A percentile compares a stretch with the other conserved stretches of the same genome.
Evolutionary conservation across 1,139 yeast species (phyloP).

Genomic region (Scheffersomyces insectosa): DNA sequence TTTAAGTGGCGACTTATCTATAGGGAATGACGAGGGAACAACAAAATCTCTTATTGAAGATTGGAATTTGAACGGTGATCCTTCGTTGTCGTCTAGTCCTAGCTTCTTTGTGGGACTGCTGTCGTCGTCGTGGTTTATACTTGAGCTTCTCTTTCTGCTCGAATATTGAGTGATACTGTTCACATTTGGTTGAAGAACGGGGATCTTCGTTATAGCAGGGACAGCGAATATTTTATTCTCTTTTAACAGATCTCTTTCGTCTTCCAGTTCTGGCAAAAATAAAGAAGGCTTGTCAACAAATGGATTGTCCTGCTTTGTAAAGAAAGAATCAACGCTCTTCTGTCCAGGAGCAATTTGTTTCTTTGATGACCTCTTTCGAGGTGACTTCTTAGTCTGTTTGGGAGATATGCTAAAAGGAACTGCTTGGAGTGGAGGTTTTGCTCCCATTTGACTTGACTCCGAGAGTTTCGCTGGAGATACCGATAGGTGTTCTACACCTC

Average conservation of each 20-base stretch:
- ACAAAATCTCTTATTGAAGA: not conserved
- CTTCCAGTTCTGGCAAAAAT: too few species aligned
- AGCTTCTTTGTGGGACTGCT: not conserved
- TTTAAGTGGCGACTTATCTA: not conserved
- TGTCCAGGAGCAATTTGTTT: slow-evolving; percentile 5
- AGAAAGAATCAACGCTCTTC: slow-evolving; percentile 5
- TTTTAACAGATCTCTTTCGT: too few species aligned
- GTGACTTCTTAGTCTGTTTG: not conserved
- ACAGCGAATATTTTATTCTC: too few species aligned
- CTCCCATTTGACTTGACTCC: too few species aligned
- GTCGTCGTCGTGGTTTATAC: not conserved
- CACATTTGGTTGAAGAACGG: too few species aligned
- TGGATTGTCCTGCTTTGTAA: not conserved
- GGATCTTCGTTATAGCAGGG: too few species aligned
- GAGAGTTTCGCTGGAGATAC: too few species aligned
- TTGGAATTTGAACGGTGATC: not conserved
- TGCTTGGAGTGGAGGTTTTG: too few species aligned
- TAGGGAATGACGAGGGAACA: not conserved
- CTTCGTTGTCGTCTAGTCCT: not conserved
- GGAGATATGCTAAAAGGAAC: not conserved
- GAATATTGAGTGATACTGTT: too few species aligned
- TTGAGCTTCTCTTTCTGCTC: too few species aligned
- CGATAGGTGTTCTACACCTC: too few species aligned
- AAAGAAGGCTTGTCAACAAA: too few species aligned
- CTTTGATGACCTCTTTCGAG: not conserved